These are phyloP conservation scores for Verticillium albo-atrum DNA, from an alignment of 2,329 filamentous ascomycete species.

Conservation along the genomic window DNA sequence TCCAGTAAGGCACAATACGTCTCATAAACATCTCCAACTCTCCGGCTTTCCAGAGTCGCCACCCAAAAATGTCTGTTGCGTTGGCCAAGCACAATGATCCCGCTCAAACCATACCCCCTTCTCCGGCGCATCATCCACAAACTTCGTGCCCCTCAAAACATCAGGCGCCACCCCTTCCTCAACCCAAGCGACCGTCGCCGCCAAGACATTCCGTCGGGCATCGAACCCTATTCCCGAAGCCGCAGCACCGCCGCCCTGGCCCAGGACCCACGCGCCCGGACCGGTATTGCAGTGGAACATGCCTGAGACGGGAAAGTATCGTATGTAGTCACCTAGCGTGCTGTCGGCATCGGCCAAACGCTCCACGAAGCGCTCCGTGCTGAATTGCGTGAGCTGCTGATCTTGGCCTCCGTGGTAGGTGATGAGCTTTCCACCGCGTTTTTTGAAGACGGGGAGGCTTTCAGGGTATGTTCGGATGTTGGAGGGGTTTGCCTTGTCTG, in stretches of 20 bases:
- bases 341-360: conserved; percentile 9
- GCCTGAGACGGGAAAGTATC: conserved; percentile 48
- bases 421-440: conserved; percentile 36
- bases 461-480: conserved; percentile 31
- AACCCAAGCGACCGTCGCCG: conserved; percentile 44
- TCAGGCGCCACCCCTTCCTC: conserved; percentile 36
- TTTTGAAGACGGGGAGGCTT: conserved; percentile 29
- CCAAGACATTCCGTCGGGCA: conserved; percentile 37
- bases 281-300: conserved; percentile 48
- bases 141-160: conserved; percentile 29
- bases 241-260: conserved; percentile 13
- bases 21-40: neutral
- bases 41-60: neutral
- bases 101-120: conserved; percentile 6
- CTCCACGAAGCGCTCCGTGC: conserved; percentile 17
- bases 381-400: conserved; percentile 29
- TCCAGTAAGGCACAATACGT: too few species aligned
- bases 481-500: conserved; percentile 29
- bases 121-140: conserved; percentile 14
- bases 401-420: conserved; percentile 41
- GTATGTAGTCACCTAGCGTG: conserved; percentile 42
- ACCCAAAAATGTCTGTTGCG: neutral
- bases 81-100: conserved; percentile 1
- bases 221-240: conserved; percentile 20
- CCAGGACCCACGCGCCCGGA: conserved; percentile 33